Conservation (phyloP, 1,284 basidiomycete species). For the Irpex sp. region DNA sequence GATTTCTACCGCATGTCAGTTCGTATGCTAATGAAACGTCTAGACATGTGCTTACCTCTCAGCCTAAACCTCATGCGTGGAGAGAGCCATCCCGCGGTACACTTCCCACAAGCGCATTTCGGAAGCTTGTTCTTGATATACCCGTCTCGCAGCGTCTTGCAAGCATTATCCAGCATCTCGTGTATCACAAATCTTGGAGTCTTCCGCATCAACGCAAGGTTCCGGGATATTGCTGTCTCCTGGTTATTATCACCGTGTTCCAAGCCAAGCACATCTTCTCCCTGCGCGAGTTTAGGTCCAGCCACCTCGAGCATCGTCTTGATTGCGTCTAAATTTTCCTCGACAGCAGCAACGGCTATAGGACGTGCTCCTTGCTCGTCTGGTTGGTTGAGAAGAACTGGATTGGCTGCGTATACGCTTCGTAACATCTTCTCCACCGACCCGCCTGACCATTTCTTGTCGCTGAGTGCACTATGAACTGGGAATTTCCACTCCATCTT, state of each 20-base stretch:
- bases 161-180: slow-evolving; percentile 5
- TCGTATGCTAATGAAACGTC: too few relatives aligned
- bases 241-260: slow-evolving; percentile 5
- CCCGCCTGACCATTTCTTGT: not conserved
- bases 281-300: slow-evolving; percentile 1
- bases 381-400: slow-evolving; percentile 1
- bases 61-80: slow-evolving; percentile 12
- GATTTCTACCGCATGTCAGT: slow-evolving; percentile 5
- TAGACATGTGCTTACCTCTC: slow-evolving; percentile 2
- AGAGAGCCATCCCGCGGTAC: slow-evolving; percentile 9
- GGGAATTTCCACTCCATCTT: slow-evolving; percentile 5
- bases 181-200: slow-evolving; percentile 10
- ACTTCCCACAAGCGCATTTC: slow-evolving; percentile 10
- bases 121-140: slow-evolving; percentile 9
- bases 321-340: slow-evolving; percentile 5
- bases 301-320: slow-evolving; percentile 9
- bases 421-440: not conserved
- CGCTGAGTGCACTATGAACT: slow-evolving; percentile 7
- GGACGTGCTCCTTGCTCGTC: slow-evolving; percentile 6
- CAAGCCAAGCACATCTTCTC: slow-evolving; percentile 9
- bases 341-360: slow-evolving; percentile 5
- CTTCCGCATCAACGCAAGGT: slow-evolving; percentile 7
- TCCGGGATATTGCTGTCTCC: slow-evolving; percentile 7
- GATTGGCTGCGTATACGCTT: not conserved
- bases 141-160: not conserved